Percentiles rank a stretch among this genome's conserved stretches.
Evolutionary conservation across 345 rosid genomes (phyloP).

Genomic region (Populus pruinosa): DNA sequence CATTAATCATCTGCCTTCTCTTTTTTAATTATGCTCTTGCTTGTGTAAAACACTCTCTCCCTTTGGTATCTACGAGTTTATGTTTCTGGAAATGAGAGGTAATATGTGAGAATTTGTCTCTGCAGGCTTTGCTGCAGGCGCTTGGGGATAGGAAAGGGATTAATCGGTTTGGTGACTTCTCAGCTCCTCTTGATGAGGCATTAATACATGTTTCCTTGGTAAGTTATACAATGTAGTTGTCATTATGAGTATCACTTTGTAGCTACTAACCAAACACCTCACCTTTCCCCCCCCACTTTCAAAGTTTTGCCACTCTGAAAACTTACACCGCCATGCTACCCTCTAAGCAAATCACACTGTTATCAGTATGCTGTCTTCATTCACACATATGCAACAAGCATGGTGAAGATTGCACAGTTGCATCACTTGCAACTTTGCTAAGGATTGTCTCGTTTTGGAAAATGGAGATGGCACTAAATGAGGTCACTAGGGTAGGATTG

Average conservation of each 20-base stretch:
- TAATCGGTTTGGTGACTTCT: conserved; percentile 83
- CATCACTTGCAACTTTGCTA: neutral
- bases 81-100: neutral
- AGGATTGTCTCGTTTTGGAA: neutral
- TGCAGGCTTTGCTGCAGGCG: conserved; percentile 76
- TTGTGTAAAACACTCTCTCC: too few species aligned
- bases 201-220: conserved; percentile 81
- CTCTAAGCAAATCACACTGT: neutral
- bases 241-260: neutral
- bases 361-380: neutral
- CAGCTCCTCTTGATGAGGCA: conserved; percentile 96
- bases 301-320: neutral
- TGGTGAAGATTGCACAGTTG: neutral
- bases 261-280: neutral
- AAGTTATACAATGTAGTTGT: neutral
- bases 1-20: neutral
- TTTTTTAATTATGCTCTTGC: neutral
- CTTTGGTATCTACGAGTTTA: neutral
- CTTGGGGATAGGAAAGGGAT: conserved; percentile 94
- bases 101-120: conserved; percentile 1
- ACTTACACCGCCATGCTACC: neutral
- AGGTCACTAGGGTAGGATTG: neutral
- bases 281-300: too few species aligned
- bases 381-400: neutral
- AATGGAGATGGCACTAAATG: neutral